These are phyloP conservation scores for Xanthoconium purpureum DNA, from an alignment of 768 basidiomycete species.

Conservation along the genomic window DNA sequence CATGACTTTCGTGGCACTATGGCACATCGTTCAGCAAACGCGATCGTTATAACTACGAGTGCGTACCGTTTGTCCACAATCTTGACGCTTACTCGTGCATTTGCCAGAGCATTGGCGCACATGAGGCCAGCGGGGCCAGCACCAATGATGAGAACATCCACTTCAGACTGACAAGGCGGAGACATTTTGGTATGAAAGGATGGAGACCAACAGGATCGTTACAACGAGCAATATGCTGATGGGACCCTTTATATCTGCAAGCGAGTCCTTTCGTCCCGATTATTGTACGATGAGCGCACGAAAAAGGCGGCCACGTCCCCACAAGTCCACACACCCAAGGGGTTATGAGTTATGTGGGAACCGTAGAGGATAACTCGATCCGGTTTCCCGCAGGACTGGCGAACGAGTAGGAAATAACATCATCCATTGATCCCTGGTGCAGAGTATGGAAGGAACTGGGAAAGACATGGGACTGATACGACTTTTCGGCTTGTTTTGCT, in stretches of 20 bases:
- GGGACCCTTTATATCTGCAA: conserved; percentile 1
- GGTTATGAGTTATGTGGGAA: not conserved
- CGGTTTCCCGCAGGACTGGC: conserved; percentile 1
- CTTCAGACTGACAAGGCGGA: conserved; percentile 23
- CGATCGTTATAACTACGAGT: not conserved
- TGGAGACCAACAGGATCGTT: not conserved
- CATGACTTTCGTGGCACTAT: conserved; percentile 16
- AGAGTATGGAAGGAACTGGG: too few species aligned
- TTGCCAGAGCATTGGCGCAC: conserved; percentile 41
- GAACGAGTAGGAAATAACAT: not conserved
- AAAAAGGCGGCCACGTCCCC: not conserved
- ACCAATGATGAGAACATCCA: conserved; percentile 43
- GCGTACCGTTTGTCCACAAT: conserved; percentile 41
- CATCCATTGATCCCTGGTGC: too few species aligned
- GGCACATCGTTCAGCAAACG: not conserved
- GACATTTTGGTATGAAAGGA: conserved; percentile 10
- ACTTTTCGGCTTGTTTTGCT: too few species aligned
- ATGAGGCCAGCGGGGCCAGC: conserved; percentile 44
- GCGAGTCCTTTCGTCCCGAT: not conserved
- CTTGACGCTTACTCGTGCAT: conserved; percentile 35
- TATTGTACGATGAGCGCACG: not conserved
- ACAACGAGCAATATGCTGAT: not conserved
- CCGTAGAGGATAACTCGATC: not conserved
- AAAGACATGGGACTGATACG: too few species aligned
- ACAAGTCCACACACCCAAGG: not conserved